phyloP scores from a whole-genome alignment of 2,329 filamentous ascomycete genomes.

The Ophiocordyceps unilateralis region DNA sequence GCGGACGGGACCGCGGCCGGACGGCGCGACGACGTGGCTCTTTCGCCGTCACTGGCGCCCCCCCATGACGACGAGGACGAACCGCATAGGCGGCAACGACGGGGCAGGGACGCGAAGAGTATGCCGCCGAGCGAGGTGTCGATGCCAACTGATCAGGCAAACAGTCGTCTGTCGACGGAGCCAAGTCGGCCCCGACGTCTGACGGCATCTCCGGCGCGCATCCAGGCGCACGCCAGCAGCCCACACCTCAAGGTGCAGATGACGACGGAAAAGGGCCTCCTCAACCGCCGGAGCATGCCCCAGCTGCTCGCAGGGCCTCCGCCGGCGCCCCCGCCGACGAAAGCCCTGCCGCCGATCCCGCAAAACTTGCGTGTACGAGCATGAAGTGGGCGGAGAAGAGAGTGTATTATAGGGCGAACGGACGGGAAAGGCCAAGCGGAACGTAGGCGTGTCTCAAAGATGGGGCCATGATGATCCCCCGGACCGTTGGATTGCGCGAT shows the following conservation, averaged over 20 bases:
- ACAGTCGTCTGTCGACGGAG: slow-evolving; percentile 2
- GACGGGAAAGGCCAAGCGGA: background rate
- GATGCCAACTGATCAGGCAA: no score
- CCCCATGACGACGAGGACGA: slow-evolving; percentile 5
- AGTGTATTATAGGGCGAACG: background rate
- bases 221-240: slow-evolving; percentile 11
- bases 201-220: slow-evolving; percentile 13
- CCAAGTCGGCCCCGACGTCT: slow-evolving; percentile 11
- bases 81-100: slow-evolving; percentile 8
- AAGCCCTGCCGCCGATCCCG: slow-evolving; percentile 36
- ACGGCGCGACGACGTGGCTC: background rate
- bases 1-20: slow-evolving; percentile 4
- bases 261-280: slow-evolving; percentile 8
- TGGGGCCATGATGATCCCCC: background rate
- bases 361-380: slow-evolving; percentile 7
- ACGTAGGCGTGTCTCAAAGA: background rate
- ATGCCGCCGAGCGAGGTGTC: slow-evolving; percentile 5
- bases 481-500: background rate
- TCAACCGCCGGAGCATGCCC: slow-evolving; percentile 30
- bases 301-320: slow-evolving; percentile 31
- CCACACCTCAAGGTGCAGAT: slow-evolving; percentile 7
- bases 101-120: background rate
- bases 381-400: background rate
- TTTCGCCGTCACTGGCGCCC: background rate
- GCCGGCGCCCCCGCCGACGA: slow-evolving; percentile 35